These are phyloP conservation scores for Nyssa sinensis DNA, from an alignment of 148 eudicot genomes.

Conservation along the genomic window DNA sequence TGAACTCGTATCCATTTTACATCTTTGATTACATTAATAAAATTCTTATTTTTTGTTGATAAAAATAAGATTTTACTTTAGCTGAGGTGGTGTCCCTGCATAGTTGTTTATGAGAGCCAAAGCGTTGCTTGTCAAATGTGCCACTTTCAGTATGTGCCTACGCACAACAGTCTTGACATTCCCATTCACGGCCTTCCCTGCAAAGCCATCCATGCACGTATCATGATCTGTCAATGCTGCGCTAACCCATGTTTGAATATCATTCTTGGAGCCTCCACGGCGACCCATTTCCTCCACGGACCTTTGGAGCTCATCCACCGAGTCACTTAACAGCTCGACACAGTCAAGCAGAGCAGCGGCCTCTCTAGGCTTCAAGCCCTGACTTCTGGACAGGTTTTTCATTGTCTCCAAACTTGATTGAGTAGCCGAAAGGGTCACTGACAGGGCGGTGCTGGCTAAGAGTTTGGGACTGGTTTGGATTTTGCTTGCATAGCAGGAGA, in stretches of 20 bases:
- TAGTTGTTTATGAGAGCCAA: conserved; percentile 37
- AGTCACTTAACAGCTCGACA: conserved; percentile 17
- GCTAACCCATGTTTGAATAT: conserved; percentile 43
- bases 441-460: conserved; percentile 28
- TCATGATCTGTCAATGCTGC: conserved; percentile 37
- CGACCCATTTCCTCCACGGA: conserved; percentile 21
- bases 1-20: no score
- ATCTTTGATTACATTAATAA: no score
- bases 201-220: conserved; percentile 36
- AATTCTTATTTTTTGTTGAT: no score
- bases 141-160: conserved; percentile 18
- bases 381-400: conserved; percentile 13
- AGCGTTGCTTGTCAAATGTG: conserved; percentile 37
- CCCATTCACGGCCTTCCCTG: conserved; percentile 19
- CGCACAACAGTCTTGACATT: conserved; percentile 25
- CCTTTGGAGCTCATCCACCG: conserved; percentile 24
- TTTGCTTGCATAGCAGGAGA: conserved; percentile 18
- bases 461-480: conserved; percentile 29
- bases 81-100: no score
- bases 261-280: conserved; percentile 4
- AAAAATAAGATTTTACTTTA: no score
- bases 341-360: conserved; percentile 35
- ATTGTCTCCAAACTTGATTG: conserved; percentile 11
- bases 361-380: conserved; percentile 20
- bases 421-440: conserved; percentile 23